Base-by-base conservation (phyloP, 768 basidiomycete genomes). In the Boletus patriciae region DNA sequence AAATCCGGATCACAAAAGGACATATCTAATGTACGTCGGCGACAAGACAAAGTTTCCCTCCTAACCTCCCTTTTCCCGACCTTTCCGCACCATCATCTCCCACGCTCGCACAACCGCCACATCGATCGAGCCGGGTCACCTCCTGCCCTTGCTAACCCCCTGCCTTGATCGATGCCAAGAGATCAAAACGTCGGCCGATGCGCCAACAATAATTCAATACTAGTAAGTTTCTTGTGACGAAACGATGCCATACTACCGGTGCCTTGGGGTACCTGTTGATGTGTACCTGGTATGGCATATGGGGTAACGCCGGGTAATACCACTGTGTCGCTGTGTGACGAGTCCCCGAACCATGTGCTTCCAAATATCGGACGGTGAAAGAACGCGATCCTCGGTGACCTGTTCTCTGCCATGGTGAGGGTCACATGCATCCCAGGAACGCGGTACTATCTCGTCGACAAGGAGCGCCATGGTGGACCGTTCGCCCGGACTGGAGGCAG, bases 51-150 rank as follows among this genome's bases (percentile, higher is more conserved):
- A n/a, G 38, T 40, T 40, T 9, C 38, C 38, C 16, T 13, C 36
- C 18, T n/a, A 6, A n/a, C 16, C 15, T 13, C 37, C 1, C 13
- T 38, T 38, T 38, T 38, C 37, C 37, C 37, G 18, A 34, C 34
- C 15, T n/a, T 40, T 15, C 37, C 36, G 34, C 21, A 31, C 11
- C 23, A 41, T 46, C 42, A 60, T 38, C 57, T 60, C 59, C 31
- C 60, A 62, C 60, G 55, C 47, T 49, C 46, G 12, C 19, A 18
- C 42, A 62, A 62, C 43, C 46, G 50, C 54, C 60, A 52, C 59
- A 41, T 27, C 36, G n/a, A 46, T 55, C 4, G 27, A 16, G 6
- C 5, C 3, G 48, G 18, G 23, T 46, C 43, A 23, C 33, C 21
- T 9, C 29, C 27, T 4, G 27, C 31, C 29, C 23, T 34, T 15